A percentile compares a stretch with the other conserved stretches of the same genome.
These are phyloP conservation scores for Glaciozyma antarctica DNA, from an alignment of 768 basidiomycete species.

Conservation along the genomic window DNA sequence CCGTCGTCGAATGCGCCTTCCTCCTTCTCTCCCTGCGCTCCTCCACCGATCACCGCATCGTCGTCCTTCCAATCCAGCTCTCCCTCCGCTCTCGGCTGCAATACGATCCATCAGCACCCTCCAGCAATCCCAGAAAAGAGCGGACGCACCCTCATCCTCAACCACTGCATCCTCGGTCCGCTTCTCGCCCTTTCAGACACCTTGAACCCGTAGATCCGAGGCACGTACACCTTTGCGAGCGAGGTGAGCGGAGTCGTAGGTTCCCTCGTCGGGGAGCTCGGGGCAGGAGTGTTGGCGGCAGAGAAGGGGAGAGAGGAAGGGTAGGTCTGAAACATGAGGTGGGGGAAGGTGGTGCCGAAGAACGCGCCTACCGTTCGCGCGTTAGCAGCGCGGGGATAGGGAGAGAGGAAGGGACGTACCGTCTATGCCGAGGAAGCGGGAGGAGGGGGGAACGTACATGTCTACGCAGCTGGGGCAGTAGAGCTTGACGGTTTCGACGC, in stretches of 20 bases:
- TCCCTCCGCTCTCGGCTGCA: conserved; percentile 24
- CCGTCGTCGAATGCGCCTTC: conserved; percentile 20
- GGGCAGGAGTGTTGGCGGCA: conserved; percentile 18
- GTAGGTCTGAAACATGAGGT: conserved; percentile 95
- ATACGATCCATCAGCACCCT: not conserved
- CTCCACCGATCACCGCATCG: not conserved
- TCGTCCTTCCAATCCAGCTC: conserved; percentile 25
- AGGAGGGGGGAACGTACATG: conserved; percentile 89
- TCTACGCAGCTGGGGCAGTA: conserved; percentile 98
- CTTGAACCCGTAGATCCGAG: conserved; percentile 93
- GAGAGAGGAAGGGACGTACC: conserved; percentile 48
- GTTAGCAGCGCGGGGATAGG: not conserved
- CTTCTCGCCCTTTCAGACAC: conserved; percentile 89
- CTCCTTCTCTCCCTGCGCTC: conserved; percentile 8
- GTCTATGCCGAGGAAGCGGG: conserved; percentile 89
- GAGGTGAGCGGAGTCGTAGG: conserved; percentile 29
- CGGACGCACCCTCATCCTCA: conserved; percentile 55
- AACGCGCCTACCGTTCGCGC: conserved; percentile 62
- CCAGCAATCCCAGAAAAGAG: not conserved
- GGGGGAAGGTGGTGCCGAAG: conserved; percentile 98
- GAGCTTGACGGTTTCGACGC: conserved; percentile 92
- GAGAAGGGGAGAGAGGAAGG: conserved; percentile 16
- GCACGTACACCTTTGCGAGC: conserved; percentile 61
- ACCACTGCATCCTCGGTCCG: conserved; percentile 95
- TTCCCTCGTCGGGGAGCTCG: conserved; percentile 7